Conservation (phyloP, 345 rosid genomes). For the Mercurialis annua region DNA sequence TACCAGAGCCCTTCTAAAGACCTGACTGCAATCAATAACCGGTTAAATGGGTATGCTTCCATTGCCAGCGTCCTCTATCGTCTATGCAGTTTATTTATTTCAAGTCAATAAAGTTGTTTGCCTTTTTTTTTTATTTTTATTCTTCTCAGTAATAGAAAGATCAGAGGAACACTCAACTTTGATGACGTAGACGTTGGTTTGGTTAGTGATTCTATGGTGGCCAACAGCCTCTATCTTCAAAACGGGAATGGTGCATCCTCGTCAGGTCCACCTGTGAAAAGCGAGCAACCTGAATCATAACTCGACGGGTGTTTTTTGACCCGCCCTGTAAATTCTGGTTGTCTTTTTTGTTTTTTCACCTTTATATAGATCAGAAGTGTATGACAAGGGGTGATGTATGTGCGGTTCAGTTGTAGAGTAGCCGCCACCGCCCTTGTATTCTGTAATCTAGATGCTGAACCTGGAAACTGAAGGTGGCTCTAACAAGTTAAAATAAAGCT, state of each 20-base stretch:
- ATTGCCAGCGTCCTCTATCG: not conserved
- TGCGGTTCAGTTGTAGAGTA: conserved; percentile 34
- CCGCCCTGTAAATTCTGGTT: conserved; percentile 15
- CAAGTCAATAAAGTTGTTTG: not conserved
- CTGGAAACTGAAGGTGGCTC: conserved; percentile 6
- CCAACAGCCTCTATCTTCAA: conserved; percentile 72
- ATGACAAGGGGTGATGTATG: conserved; percentile 21
- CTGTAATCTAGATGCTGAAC: conserved; percentile 1
- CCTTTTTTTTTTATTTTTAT: conserved; percentile 8
- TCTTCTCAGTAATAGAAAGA: conserved; percentile 47
- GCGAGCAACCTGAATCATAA: conserved; percentile 40
- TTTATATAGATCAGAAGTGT: conserved; percentile 3
- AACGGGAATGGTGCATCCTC: conserved; percentile 49
- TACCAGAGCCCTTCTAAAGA: conserved; percentile 98
- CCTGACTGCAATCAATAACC: conserved; percentile 81
- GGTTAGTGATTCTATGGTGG: conserved; percentile 95
- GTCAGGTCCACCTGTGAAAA: conserved; percentile 30
- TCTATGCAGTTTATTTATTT: not conserved
- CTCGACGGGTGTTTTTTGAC: not conserved
- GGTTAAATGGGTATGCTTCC: conserved; percentile 61
- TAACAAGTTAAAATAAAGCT: conserved; percentile 7
- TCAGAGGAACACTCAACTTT: conserved; percentile 68
- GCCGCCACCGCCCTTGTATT: conserved; percentile 21
- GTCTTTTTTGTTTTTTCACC: not conserved
- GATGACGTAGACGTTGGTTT: conserved; percentile 78